Conservation (phyloP, 1,284 basidiomycete genomes). For the Irpex sp. region DNA sequence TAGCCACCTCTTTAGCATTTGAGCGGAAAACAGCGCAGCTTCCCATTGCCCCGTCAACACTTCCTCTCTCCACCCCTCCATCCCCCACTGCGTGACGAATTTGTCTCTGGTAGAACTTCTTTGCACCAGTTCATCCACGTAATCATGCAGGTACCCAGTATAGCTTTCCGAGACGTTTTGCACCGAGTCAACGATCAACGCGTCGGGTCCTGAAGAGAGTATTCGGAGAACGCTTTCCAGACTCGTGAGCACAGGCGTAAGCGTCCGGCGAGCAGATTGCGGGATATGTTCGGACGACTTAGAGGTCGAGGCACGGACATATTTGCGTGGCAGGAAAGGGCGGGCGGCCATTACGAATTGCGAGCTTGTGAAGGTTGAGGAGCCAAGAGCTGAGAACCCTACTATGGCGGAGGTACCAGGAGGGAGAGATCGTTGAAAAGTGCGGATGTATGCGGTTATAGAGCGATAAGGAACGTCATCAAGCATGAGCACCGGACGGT, state of each 20-base stretch:
- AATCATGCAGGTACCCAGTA: background rate
- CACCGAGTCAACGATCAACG: constrained; percentile 31
- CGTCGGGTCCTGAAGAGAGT: constrained; percentile 22
- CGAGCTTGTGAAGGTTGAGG: background rate
- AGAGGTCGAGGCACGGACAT: constrained; percentile 4
- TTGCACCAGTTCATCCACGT: constrained; percentile 30
- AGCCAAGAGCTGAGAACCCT: background rate
- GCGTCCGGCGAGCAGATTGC: constrained; percentile 5
- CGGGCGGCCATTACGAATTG: background rate
- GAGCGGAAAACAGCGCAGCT: constrained; percentile 40
- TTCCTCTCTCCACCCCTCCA: constrained; percentile 42
- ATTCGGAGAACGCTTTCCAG: constrained; percentile 29
- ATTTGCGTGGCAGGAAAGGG: background rate
- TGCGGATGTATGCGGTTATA: background rate
- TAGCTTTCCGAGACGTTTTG: background rate
- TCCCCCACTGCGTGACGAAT: constrained; percentile 31
- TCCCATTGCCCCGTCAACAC: constrained; percentile 47
- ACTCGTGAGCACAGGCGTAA: constrained; percentile 27
- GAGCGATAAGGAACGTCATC: background rate
- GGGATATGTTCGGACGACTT: background rate
- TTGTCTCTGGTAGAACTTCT: constrained; percentile 19
- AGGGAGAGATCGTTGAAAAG: background rate
- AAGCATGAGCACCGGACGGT: background rate
- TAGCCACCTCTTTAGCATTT: constrained; percentile 34
- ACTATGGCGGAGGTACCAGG: background rate